Evolutionary conservation across 495 filamentous ascomycete species (phyloP), one percentile per base, ranked within the genome.

Genomic region (Extremus antarcticus): DNA sequence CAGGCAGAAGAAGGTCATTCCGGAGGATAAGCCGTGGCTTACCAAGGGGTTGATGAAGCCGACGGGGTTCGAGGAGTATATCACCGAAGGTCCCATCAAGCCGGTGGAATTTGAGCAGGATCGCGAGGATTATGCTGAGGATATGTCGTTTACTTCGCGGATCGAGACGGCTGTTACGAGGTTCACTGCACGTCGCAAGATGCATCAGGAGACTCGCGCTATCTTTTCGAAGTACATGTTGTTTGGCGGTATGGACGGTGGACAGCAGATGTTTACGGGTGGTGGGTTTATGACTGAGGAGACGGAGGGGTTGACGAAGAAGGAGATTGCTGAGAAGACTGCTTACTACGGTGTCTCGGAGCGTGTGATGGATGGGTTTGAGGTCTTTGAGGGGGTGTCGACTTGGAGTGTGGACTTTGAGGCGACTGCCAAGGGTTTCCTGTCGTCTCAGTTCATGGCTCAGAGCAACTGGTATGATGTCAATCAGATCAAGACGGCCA

Each of bases 141-240:
- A 51, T 9, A 13, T 53, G 1, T 43, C 13, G 32, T 57, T 66
- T 43, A 38, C 59, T 29, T 51, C 59, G 43, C 89, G 92, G 41
- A 86, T 97, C 17, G 84, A 97, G 65, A 82, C 80, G 55, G 92
- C 87, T 39, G 83, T 97, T 29, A 83, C 88, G 55, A 85, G 88
- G 9, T 99, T 82, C 73, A 75, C 82, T 55, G 73, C 76, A 41
- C 83, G 80, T 39, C 86, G 90, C 22, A 88, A 85, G 53, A 75
- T 95, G 51, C 78, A 88, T 52, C 65, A 70, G 11, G 66, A 75
- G 2, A 78, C 80, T 50, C 69, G 76, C 21, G 71, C 74, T 25
- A 64, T 92, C 22, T 94, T 99, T 72, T 73, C 78, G 54, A 84
- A 84, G 53, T 96, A 90, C 60, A 75, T 97, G 22, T 68, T 76